Conservation (phyloP, 164 flowering plant species). For the Pachysandra terminalis region DNA sequence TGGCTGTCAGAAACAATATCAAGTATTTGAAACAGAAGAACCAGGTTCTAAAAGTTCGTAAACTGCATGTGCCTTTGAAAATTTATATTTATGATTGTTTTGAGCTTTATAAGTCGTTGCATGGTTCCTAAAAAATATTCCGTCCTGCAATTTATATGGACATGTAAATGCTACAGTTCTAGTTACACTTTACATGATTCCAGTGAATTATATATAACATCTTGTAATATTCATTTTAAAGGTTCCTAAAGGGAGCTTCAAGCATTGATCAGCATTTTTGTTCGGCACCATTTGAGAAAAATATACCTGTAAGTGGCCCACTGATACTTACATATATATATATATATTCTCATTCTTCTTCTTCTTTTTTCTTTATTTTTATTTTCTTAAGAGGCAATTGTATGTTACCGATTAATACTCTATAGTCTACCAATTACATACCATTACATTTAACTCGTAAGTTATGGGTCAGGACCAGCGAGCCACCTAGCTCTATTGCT, state of each 20-base stretch:
- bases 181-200: not conserved
- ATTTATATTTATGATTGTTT: not conserved
- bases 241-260: slow-evolving; percentile 92
- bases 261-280: slow-evolving; percentile 84
- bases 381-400: too few species aligned
- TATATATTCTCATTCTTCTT: not conserved
- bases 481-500: too few species aligned
- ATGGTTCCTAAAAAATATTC: not conserved
- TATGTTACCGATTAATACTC: not conserved
- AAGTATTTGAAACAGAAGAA: too few species aligned
- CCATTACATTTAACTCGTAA: not conserved
- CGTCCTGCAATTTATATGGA: not conserved
- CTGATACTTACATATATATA: too few species aligned
- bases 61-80: not conserved
- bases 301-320: slow-evolving; percentile 72
- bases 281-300: slow-evolving; percentile 70
- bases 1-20: not conserved
- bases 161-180: not conserved
- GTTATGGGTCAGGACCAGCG: too few species aligned
- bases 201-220: not conserved
- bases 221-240: slow-evolving; percentile 24
- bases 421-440: not conserved
- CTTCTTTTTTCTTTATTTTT: not conserved
- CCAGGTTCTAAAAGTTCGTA: not conserved
- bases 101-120: not conserved